Evolutionary conservation across 2,329 filamentous ascomycete species (phyloP).

Genomic region (Aspergillus tubingensis): DNA sequence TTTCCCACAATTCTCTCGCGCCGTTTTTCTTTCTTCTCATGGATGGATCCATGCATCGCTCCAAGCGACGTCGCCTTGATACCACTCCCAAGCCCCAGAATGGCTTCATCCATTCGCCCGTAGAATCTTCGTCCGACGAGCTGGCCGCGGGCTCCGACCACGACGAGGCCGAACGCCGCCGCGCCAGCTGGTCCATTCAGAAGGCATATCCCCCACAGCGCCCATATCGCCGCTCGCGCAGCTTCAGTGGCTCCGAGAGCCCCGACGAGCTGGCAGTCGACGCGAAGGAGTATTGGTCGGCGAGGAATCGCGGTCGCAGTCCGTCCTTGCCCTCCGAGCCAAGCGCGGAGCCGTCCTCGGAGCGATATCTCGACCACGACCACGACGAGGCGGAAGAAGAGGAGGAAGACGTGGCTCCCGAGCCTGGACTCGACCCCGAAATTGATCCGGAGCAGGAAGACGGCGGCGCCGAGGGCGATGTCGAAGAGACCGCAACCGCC

Average conservation of each 20-base stretch:
- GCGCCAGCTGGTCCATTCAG: conserved; percentile 38
- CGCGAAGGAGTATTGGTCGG: conserved; percentile 39
- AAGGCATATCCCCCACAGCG: conserved; percentile 35
- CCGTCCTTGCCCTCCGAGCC: conserved; percentile 18
- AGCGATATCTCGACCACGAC: not conserved
- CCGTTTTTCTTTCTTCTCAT: conserved; percentile 13
- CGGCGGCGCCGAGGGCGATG: conserved; percentile 15
- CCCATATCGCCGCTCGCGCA: conserved; percentile 28
- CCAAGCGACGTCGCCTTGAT: conserved; percentile 38
- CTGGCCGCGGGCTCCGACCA: conserved; percentile 39
- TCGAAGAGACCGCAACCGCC: conserved; percentile 23
- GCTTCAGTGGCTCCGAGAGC: conserved; percentile 38
- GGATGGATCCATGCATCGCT: conserved; percentile 27
- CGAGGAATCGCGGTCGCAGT: conserved; percentile 29
- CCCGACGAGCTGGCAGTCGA: conserved; percentile 51
- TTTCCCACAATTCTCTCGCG: not conserved
- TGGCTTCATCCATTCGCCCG: conserved; percentile 26
- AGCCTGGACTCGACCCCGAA: not conserved
- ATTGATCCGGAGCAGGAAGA: not conserved
- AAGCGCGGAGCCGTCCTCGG: not conserved
- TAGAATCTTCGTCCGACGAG: conserved; percentile 45
- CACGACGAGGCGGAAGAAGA: not conserved
- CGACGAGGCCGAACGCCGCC: conserved; percentile 37
- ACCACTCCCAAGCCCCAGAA: conserved; percentile 18
- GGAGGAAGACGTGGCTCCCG: not conserved